Percentiles rank a stretch among this genome's conserved stretches.
phyloP scores from a whole-genome alignment of 108 stramenopile species.

The Nitzschia sp. region DNA sequence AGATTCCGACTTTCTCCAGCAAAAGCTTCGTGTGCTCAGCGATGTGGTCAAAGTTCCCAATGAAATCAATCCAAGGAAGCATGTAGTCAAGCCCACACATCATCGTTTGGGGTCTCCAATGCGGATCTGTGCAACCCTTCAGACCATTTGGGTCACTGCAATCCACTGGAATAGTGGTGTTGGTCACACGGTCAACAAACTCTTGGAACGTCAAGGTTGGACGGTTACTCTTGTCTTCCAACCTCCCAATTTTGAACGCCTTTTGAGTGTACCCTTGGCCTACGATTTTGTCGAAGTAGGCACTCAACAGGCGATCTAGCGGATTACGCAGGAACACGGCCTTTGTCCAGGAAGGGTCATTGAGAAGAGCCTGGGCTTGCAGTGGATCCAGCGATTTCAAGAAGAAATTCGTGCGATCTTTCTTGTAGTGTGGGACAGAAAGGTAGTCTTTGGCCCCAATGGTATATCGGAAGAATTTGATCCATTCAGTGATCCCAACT shows the following conservation, averaged over 20 bases:
- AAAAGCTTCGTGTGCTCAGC: constrained; percentile 39
- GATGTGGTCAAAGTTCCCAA: constrained; percentile 44
- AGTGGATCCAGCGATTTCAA: constrained; percentile 32
- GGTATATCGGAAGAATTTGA: constrained; percentile 42
- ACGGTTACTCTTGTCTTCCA: background rate
- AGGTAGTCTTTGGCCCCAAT: constrained; percentile 55
- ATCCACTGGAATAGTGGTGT: background rate
- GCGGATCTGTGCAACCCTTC: constrained; percentile 49
- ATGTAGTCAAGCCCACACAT: constrained; percentile 44
- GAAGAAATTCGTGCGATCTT: constrained; percentile 26
- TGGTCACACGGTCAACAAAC: constrained; percentile 30
- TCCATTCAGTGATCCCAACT: constrained; percentile 50
- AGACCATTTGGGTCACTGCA: constrained; percentile 22
- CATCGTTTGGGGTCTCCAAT: constrained; percentile 50
- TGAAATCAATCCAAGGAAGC: constrained; percentile 45
- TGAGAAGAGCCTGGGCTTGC: constrained; percentile 31
- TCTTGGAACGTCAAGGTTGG: constrained; percentile 38
- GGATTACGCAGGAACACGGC: constrained; percentile 57
- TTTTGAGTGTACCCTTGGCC: constrained; percentile 7
- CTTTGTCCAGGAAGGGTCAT: constrained; percentile 40
- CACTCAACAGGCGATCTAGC: constrained; percentile 40
- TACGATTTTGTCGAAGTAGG: constrained; percentile 39
- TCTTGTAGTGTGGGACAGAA: constrained; percentile 47
- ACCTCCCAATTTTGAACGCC: constrained; percentile 7
- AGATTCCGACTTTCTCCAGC: constrained; percentile 45